Base-by-base conservation (phyloP, 257 asterid genomes). In the Solanum chilense region DNA sequence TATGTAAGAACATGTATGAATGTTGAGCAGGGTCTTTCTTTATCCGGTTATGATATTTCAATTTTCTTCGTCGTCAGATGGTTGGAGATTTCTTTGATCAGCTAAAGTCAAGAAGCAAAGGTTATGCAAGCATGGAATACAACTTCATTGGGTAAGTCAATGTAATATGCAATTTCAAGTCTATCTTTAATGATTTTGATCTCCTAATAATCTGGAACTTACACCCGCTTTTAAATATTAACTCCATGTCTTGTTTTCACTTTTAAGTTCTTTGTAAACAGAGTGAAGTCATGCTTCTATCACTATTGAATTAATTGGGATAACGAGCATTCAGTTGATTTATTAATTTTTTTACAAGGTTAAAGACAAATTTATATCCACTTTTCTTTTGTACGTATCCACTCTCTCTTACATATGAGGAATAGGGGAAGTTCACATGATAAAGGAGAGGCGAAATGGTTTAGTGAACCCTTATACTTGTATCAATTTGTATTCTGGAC, bases 121-220 rank as follows among this genome's bases (percentile, higher is more conserved):
- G 99, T 89, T 97, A 97, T 91, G 99, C 99, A 78, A 97, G 99
- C 98, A 95, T 97, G 99, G 99, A 97, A 90, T 97, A 97, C 91
- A 92, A 97, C 88, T 88, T 97, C 81, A 89, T 92, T n/a, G 99
- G 99, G 99, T 97, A 93, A 90, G 62, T 33, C 70, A 81, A 80
- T 29, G 10, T 81, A 11, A 47, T 20, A 81, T 81, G 70, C 69
- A 31, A 64, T 49, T 12, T 49, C 69, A 49, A 49, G 42, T 31
- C 85, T 49, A 5, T 81, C 31, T 81, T n/a, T 49, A 11, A 27
- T 80, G 18, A 80, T 80, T 78, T 80, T 49, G 44, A 47, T 80
- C 69, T 80, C 44, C 85, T 10, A 80, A 47, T 49, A 80, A 47
- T 47, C 44, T 80, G 85, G 12, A 47, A 80, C 85, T 47, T 45